These are phyloP conservation scores for Talinum fruticosum DNA, from an alignment of 148 eudicot species.

Conservation along the genomic window DNA sequence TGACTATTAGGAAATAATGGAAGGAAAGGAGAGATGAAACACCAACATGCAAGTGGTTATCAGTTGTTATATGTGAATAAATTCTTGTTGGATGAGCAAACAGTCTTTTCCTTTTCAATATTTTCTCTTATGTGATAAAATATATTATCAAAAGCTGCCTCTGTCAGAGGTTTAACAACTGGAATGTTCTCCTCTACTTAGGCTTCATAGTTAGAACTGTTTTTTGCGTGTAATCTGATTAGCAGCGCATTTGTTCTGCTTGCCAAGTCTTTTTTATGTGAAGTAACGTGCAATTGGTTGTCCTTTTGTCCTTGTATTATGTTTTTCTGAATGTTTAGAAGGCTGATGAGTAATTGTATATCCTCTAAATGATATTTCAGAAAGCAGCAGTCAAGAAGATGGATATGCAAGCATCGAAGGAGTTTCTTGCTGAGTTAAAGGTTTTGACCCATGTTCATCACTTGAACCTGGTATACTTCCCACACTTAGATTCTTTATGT, in stretches of 20 bases:
- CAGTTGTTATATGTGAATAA: background rate
- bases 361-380: slow-evolving; percentile 22
- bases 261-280: background rate
- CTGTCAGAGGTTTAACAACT: background rate
- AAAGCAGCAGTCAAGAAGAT: slow-evolving; percentile 49
- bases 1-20: background rate
- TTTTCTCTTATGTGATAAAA: background rate
- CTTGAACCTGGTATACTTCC: slow-evolving; percentile 37
- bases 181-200: background rate
- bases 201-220: background rate
- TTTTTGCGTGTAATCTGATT: background rate
- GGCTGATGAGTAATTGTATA: background rate
- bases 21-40: background rate
- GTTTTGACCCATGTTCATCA: slow-evolving; percentile 51
- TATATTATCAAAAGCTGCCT: background rate
- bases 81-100: background rate
- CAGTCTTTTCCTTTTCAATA: too few relatives aligned
- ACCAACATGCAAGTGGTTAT: background rate
- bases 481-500: background rate
- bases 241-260: background rate
- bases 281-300: background rate
- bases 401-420: slow-evolving; percentile 50
- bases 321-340: background rate
- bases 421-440: slow-evolving; percentile 43
- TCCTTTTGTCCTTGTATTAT: background rate